Evolutionary conservation across 2,329 filamentous ascomycete genomes (phyloP), one percentile per base, ranked within the genome.

Genomic region (Aspergillus viridinutans): DNA sequence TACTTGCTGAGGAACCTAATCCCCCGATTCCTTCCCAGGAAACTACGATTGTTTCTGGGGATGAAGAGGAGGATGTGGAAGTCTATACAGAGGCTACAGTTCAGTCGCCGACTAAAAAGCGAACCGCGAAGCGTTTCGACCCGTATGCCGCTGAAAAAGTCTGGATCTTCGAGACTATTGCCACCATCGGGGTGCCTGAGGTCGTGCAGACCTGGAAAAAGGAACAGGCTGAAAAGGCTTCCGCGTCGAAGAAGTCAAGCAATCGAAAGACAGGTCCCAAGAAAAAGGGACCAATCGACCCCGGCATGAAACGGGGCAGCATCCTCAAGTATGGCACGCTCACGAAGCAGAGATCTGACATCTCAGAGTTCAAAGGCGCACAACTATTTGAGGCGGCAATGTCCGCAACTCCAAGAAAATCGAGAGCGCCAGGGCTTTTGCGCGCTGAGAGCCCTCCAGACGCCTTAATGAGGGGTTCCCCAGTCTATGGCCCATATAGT

Each of bases 1-100:
- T 97, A 25, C 83, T 85, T 10, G 79, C 81, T 0, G 92, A 97
- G 69, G 82, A 85, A 29, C 87, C 90, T 17, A 85, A 85, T 58
- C 78, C 79, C 1, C 79, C 83, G 2, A 58, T 70, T n/a, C 66
- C 71, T 56, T 59, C 68, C 26, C 63, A 69, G 59, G 68, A 68
- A 53, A 66, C 66, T 9, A 59, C 67, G n/a, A 58, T 67, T 20
- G 61, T 62, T 20, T 63, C 67, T 12, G 69, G 64, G 12, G 65
- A 67, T 62, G 72, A 72, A 45, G 69, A 69, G 20, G 68, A 72
- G 1, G 72, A 73, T 9, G 57, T 54, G 45, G 71, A 70, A n/a
- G 40, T 56, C 8, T 64, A 66, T 53, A 58, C 56, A 17, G 69
- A 67, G 25, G 49, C 58, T 5, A 56, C 57, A 7, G 64, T 67